A percentile compares a stretch with the other conserved stretches of the same genome.
phyloP scores from a whole-genome alignment of 805 yeast species.

The Barnettozyma vustinii region DNA sequence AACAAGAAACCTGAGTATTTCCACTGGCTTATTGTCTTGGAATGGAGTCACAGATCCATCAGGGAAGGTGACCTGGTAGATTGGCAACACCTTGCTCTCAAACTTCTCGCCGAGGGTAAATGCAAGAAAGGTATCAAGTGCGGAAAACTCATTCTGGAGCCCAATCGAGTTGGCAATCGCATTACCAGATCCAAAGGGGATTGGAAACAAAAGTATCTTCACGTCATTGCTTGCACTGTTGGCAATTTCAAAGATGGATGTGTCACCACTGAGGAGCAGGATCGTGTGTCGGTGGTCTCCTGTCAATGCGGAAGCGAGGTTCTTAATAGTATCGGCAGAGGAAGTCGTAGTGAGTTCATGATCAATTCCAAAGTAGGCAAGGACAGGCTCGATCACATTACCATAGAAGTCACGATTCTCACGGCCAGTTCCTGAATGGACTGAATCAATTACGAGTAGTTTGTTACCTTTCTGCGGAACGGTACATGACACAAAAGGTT shows the following conservation, averaged over 20 bases:
- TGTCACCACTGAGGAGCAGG: constrained; percentile 77
- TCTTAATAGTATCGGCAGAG: constrained; percentile 32
- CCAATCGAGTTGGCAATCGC: constrained; percentile 65
- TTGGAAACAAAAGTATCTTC: constrained; percentile 23
- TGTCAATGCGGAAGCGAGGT: constrained; percentile 34
- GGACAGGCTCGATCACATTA: constrained; percentile 42
- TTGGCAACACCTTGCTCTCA: constrained; percentile 22
- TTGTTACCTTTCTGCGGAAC: background rate
- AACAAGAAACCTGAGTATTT: constrained; percentile 37
- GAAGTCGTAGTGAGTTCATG: constrained; percentile 41
- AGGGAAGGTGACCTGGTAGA: constrained; percentile 30
- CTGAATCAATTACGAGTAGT: constrained; percentile 31
- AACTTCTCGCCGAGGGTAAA: constrained; percentile 6
- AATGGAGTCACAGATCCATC: constrained; percentile 12
- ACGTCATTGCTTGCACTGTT: constrained; percentile 34
- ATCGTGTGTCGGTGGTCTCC: constrained; percentile 24
- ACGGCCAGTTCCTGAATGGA: constrained; percentile 34
- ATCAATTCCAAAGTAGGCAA: constrained; percentile 31
- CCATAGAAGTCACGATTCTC: constrained; percentile 34
- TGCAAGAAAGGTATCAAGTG: constrained; percentile 32
- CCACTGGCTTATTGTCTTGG: constrained; percentile 1
- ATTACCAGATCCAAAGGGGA: constrained; percentile 88
- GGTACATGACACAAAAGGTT: background rate
- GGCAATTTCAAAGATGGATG: constrained; percentile 72
- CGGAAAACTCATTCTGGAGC: constrained; percentile 27